These are phyloP conservation scores for Oehlia diaphana DNA, from an alignment of 192 early-diverging fungal species.

Conservation along the genomic window DNA sequence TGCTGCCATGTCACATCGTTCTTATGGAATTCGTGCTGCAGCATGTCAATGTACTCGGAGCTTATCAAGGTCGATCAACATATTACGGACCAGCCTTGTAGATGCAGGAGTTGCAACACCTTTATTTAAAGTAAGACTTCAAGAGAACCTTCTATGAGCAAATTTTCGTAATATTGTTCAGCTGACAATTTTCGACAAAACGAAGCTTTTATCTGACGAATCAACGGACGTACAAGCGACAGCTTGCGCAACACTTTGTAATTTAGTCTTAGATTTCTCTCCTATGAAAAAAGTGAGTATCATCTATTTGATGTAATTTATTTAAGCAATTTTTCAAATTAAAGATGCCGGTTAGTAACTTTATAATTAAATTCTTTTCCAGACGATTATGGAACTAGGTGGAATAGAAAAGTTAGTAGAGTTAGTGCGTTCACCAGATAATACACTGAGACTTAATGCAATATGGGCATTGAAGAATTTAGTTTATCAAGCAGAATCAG, in stretches of 20 bases:
- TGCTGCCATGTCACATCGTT: slow-evolving; percentile 56
- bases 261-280: slow-evolving; percentile 82
- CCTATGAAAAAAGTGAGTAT: slow-evolving; percentile 64
- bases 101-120: slow-evolving; percentile 74
- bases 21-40: slow-evolving; percentile 61
- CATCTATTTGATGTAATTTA: not conserved
- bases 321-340: not conserved
- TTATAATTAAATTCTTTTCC: slow-evolving; percentile 30
- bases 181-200: not conserved
- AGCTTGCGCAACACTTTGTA: slow-evolving; percentile 80
- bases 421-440: slow-evolving; percentile 50
- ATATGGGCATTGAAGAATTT: slow-evolving; percentile 85
- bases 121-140: slow-evolving; percentile 56
- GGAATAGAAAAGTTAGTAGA: slow-evolving; percentile 70
- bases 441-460: slow-evolving; percentile 64
- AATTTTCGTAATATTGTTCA: not conserved
- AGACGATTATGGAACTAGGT: slow-evolving; percentile 68
- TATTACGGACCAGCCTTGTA: slow-evolving; percentile 74
- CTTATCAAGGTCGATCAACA: slow-evolving; percentile 74
- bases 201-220: slow-evolving; percentile 59
- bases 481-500: slow-evolving; percentile 66
- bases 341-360: too few relatives aligned
- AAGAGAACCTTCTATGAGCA: not conserved
- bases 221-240: slow-evolving; percentile 61
- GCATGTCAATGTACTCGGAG: slow-evolving; percentile 79